Evolutionary conservation across 345 rosid genomes (phyloP).

Genomic region (Durio zibethinus): DNA sequence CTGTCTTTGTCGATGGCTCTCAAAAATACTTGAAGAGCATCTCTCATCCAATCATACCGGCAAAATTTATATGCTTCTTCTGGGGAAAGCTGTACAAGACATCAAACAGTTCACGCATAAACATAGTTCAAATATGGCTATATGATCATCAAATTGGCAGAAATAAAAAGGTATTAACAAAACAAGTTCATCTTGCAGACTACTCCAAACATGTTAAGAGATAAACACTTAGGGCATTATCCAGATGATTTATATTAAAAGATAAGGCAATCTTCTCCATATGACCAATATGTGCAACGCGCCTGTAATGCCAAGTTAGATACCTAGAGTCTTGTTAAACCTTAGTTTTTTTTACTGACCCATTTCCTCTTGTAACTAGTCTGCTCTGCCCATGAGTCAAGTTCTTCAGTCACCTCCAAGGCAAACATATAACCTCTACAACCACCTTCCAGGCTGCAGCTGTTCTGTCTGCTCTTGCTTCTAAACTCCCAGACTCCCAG

Average conservation of each 20-base stretch:
- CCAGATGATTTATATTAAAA: not conserved
- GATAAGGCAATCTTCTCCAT: not conserved
- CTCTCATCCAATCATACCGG: slow-evolving; percentile 55
- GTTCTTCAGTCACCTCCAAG: slow-evolving; percentile 48
- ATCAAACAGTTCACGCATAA: not conserved
- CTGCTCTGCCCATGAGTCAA: slow-evolving; percentile 44
- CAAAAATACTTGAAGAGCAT: slow-evolving; percentile 34
- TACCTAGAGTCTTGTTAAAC: not conserved
- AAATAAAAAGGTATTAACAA: not conserved
- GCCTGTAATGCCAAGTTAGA: not conserved
- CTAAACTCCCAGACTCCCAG: slow-evolving; percentile 55
- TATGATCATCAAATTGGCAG: not conserved
- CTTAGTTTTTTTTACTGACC: slow-evolving; percentile 27
- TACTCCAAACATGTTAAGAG: not conserved
- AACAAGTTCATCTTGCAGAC: not conserved
- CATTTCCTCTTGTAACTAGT: slow-evolving; percentile 37
- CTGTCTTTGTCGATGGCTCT: slow-evolving; percentile 7
- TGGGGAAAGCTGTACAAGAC: slow-evolving; percentile 25
- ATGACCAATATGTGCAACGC: not conserved
- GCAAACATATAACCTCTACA: slow-evolving; percentile 78
- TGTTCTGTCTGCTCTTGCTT: slow-evolving; percentile 45
- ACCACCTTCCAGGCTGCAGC: slow-evolving; percentile 42
- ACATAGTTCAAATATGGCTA: not conserved
- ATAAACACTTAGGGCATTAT: not conserved
- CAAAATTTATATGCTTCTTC: slow-evolving; percentile 36